Base-by-base conservation (phyloP, 2,329 filamentous ascomycete genomes). In the Xylariaceae sp. region DNA sequence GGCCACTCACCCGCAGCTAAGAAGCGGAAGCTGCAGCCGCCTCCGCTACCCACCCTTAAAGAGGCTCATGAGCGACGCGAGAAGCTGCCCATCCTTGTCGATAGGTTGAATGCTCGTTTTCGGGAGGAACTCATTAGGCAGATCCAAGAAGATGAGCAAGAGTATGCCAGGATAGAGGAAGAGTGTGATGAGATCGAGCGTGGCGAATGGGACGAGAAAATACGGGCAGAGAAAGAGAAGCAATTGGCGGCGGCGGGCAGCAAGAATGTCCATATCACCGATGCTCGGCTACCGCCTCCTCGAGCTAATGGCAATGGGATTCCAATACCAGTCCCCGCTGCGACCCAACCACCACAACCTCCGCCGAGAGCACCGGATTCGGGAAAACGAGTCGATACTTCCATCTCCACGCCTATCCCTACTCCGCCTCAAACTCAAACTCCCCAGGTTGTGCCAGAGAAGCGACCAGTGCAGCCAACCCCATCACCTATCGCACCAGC, bases 51-150 rank as follows among this genome's bases (percentile, higher is more conserved):
- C 12, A 83, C 82, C 1, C 73, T 90, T 28, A 79, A 82, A 57
- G 88, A 92, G 57, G 83, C 83, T 4, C 76, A 80, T 49, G 78
- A 85, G 57, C 83, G 90, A 67, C 69, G 80, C 28, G 82, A 87
- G 45, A 83, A 87, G 57, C 76, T 95, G 2, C 88, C 88, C 1
- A 74, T 78, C 28, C 73, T 96, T 42, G 81, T 95, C 44, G 78
- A 86, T 51, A 83, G 86, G 58, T 77, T 96, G 1, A 95, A 94
- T 66, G 78, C 81, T 12, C 79, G 82, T 56, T 97, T 95, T 67
- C 81, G 85, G 57, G 82, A 87, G 42, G 75, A 86, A 41, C 76
- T 87, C 45, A 79, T 90, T n/a, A 74, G 76, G 50, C 80, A 87
- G 63, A 89, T 97, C 53, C 77, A 81, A 53, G 82, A 88, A 50